These are phyloP conservation scores for Claviceps paspali DNA, from an alignment of 2,329 filamentous ascomycete genomes.

Conservation along the genomic window DNA sequence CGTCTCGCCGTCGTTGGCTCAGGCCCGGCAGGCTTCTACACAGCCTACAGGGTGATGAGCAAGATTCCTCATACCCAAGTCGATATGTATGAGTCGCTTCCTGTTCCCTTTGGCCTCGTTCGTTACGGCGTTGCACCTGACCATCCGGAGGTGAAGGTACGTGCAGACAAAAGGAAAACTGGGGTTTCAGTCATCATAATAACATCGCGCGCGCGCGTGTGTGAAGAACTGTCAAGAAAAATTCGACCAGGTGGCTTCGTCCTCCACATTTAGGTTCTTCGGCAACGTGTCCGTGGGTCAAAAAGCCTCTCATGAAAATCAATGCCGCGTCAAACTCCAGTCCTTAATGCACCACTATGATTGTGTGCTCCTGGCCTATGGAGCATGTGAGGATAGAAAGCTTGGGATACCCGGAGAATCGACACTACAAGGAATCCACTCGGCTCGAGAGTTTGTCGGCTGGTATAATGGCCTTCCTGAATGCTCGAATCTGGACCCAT, in stretches of 20 bases:
- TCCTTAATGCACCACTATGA: constrained; percentile 72
- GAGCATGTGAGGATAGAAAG: constrained; percentile 68
- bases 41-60: constrained; percentile 69
- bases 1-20: constrained; percentile 84
- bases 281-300: constrained; percentile 75
- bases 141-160: constrained; percentile 93
- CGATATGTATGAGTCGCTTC: constrained; percentile 93
- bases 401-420: constrained; percentile 71
- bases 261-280: constrained; percentile 73
- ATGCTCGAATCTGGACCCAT: constrained; percentile 54
- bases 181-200: background rate
- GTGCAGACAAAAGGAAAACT: constrained; percentile 5
- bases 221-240: constrained; percentile 82
- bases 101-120: constrained; percentile 83
- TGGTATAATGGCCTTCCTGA: constrained; percentile 97
- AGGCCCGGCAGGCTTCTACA: constrained; percentile 92
- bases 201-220: background rate
- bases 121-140: constrained; percentile 95
- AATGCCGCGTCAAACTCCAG: constrained; percentile 46
- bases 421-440: constrained; percentile 57
- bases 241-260: constrained; percentile 75
- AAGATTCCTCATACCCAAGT: constrained; percentile 57
- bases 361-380: constrained; percentile 83
- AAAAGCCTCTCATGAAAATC: constrained; percentile 20
- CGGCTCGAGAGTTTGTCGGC: constrained; percentile 83